Evolutionary conservation across 176 grass and related monocot species (phyloP).

Genomic region (Oryza meridionalis): DNA sequence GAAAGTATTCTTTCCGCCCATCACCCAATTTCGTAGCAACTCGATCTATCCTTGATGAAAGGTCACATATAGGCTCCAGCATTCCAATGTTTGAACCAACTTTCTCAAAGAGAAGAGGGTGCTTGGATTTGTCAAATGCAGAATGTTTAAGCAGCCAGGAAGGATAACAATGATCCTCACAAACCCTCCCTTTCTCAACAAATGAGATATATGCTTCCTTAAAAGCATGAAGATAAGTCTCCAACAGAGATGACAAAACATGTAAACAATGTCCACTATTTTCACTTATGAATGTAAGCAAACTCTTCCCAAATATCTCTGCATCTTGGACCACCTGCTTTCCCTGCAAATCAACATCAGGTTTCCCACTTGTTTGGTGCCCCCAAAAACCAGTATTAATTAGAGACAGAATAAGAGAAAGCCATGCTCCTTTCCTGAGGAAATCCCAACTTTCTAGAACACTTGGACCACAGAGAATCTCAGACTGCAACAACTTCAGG

Average conservation of each 20-base stretch:
- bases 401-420: slow-evolving; percentile 79
- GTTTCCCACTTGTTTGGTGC: slow-evolving; percentile 40
- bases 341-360: slow-evolving; percentile 22
- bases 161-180: slow-evolving; percentile 59
- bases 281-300: slow-evolving; percentile 56
- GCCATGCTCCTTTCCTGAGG: slow-evolving; percentile 64
- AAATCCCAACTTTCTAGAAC: slow-evolving; percentile 67
- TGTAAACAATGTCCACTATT: slow-evolving; percentile 49
- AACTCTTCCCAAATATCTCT: slow-evolving; percentile 52
- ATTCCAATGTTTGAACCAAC: slow-evolving; percentile 58
- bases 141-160: slow-evolving; percentile 77
- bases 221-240: slow-evolving; percentile 61
- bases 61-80: slow-evolving; percentile 61
- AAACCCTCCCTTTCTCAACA: slow-evolving; percentile 44
- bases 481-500: slow-evolving; percentile 60
- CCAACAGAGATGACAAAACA: slow-evolving; percentile 71
- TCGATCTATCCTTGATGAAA: slow-evolving; percentile 73
- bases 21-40: slow-evolving; percentile 51
- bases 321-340: slow-evolving; percentile 26
- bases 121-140: slow-evolving; percentile 70
- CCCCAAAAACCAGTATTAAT: slow-evolving; percentile 59
- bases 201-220: slow-evolving; percentile 63
- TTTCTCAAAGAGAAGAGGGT: slow-evolving; percentile 59
- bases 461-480: slow-evolving; percentile 52
- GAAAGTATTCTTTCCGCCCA: slow-evolving; percentile 46